These are phyloP conservation scores for Suhomyces sp. DNA, from an alignment of 805 yeast species.

Conservation along the genomic window DNA sequence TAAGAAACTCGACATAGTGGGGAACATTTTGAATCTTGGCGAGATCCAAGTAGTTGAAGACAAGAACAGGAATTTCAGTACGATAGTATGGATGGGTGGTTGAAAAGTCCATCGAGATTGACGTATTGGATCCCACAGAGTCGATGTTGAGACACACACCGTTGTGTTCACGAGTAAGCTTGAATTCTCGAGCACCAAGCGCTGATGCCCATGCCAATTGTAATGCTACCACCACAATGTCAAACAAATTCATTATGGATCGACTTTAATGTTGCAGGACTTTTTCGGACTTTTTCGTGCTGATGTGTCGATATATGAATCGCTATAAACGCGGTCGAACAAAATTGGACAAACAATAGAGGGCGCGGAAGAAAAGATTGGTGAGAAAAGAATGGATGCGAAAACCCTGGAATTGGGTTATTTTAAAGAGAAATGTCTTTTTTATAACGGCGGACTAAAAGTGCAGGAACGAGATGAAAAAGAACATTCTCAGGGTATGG, in stretches of 20 bases:
- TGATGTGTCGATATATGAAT: background rate
- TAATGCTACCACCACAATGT: background rate
- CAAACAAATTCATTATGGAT: background rate
- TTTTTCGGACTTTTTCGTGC: background rate
- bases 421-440: too few relatives aligned
- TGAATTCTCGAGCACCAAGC: constrained; percentile 4
- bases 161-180: constrained; percentile 7
- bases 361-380: background rate
- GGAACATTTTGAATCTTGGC: constrained; percentile 10
- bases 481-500: too few relatives aligned
- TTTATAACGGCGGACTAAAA: too few relatives aligned
- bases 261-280: too few relatives aligned
- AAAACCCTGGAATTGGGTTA: too few relatives aligned
- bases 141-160: constrained; percentile 12
- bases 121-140: constrained; percentile 3
- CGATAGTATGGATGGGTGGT: constrained; percentile 1
- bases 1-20: constrained; percentile 7
- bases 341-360: background rate
- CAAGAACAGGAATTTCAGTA: constrained; percentile 8
- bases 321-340: background rate
- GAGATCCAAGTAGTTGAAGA: constrained; percentile 13
- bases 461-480: too few relatives aligned
- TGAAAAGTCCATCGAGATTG: constrained; percentile 5
- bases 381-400: background rate
- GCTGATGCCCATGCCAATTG: constrained; percentile 1